Evolutionary conservation across 2,329 filamentous ascomycete genomes (phyloP), one percentile per base, ranked within the genome.

Genomic region (Trematosphaeria pertusa): DNA sequence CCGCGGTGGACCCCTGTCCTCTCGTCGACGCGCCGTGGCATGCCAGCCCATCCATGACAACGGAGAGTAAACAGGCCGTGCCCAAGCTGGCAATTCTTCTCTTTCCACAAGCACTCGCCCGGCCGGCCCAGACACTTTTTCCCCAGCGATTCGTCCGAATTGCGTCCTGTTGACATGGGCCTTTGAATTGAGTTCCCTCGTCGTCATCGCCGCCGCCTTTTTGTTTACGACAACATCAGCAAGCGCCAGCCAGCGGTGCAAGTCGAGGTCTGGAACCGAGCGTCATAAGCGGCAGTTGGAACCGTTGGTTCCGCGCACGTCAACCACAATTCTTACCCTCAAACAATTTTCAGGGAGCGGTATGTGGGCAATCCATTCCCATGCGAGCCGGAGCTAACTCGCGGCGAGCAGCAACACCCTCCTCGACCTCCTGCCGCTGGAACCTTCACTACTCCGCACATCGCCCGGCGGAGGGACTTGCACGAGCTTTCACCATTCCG

Each of bases 41-140:
- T 54, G 44, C 49, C 53, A 49, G 43, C 50, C 43, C 48, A 56
- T 54, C 52, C 53, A 57, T 58, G 50, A 59, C 58, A 58, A 59
- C 55, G 41, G 47, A 41, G 31, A 40, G 52, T 57, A 59, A 61
- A 59, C 56, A 61, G 49, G 45, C 55, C 50, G 52, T 54, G 51
- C 49, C 46, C 44, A 50, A 49, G 43, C 45, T 49, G 48, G 48
- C 44, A 41, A 43, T 30, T 30, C 37, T 43, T 37, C 14, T 35
- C 33, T 37, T 28, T 8, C 31, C 24, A 38, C 26, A n/a, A 28
- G 26, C 24, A 31, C 11, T 42, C 39, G 31, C 36, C 48, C 32
- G 20, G 34, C 31, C 31, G 26, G 14, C n/a, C 30, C 40, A 19
- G 19, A 21, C 46, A 33, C 33, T 21, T 37, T 21, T 15, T 20